phyloP scores from a whole-genome alignment of 176 grass and related monocot species.

The Cenchrus fungigraminus region DNA sequence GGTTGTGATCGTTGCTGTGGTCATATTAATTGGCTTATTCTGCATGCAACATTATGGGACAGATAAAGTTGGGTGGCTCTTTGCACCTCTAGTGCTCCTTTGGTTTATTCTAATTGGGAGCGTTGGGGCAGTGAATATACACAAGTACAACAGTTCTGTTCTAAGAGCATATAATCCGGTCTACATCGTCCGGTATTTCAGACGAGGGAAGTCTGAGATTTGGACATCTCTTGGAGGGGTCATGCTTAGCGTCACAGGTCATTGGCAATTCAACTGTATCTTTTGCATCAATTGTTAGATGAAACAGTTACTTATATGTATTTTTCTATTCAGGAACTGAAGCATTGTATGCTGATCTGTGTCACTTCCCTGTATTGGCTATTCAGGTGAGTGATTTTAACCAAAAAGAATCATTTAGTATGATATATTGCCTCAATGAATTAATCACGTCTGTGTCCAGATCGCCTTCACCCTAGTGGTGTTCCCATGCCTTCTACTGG shows the following conservation, averaged over 20 bases:
- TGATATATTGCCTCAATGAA: constrained; percentile 31
- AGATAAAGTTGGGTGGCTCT: constrained; percentile 86
- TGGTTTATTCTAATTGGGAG: constrained; percentile 84
- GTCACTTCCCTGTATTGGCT: constrained; percentile 82
- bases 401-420: not conserved
- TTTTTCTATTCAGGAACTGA: constrained; percentile 69
- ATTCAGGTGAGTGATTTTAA: constrained; percentile 61
- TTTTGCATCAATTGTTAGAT: constrained; percentile 28
- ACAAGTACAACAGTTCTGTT: constrained; percentile 71
- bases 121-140: constrained; percentile 73
- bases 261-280: constrained; percentile 11
- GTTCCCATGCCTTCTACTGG: constrained; percentile 87
- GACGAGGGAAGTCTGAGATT: constrained; percentile 46
- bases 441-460: constrained; percentile 48
- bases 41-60: constrained; percentile 88
- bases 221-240: constrained; percentile 93
- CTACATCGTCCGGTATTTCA: constrained; percentile 67
- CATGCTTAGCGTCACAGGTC: constrained; percentile 91
- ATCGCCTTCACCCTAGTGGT: constrained; percentile 80
- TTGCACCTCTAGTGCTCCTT: constrained; percentile 79
- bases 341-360: constrained; percentile 94
- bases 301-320: constrained; percentile 35
- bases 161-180: constrained; percentile 79
- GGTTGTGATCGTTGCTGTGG: constrained; percentile 62
- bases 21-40: constrained; percentile 85